Evolutionary conservation across 495 filamentous ascomycete species (phyloP).

Genomic region (Talaromyces liani): DNA sequence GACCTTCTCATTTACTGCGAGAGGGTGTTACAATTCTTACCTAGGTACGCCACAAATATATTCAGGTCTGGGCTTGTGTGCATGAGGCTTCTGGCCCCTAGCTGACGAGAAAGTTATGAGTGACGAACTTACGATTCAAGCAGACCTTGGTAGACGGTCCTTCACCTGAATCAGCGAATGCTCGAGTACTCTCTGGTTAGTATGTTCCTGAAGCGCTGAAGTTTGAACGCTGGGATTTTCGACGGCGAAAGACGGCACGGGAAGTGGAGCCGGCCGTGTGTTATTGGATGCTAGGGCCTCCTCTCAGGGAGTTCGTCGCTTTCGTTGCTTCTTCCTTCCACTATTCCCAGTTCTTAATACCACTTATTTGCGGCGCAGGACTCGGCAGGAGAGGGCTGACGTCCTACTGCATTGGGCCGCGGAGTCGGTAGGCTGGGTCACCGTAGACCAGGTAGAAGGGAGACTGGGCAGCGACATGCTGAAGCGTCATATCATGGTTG

Average conservation of each 20-base stretch:
- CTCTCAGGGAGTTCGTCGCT: background rate
- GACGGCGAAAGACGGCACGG: background rate
- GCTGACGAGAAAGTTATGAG: background rate
- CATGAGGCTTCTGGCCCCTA: background rate
- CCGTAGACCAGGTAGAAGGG: background rate
- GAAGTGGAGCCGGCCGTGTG: constrained; percentile 1
- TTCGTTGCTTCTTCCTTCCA: background rate
- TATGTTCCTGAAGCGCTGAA: background rate
- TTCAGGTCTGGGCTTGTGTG: background rate
- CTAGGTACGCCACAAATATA: background rate
- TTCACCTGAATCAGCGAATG: background rate
- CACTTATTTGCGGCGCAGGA: background rate
- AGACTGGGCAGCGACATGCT: background rate
- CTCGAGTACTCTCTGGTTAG: background rate
- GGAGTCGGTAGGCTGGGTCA: background rate
- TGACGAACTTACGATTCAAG: background rate
- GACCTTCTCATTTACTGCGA: background rate
- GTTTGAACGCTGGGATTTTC: background rate
- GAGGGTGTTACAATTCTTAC: background rate
- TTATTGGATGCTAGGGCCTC: constrained; percentile 1
- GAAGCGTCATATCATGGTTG: background rate
- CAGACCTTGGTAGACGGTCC: background rate
- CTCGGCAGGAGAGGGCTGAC: background rate
- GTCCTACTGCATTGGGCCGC: background rate
- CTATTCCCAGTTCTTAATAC: background rate